Base-by-base conservation (phyloP, 139 green algal species). In the Tetratostichococcus sp. region DNA sequence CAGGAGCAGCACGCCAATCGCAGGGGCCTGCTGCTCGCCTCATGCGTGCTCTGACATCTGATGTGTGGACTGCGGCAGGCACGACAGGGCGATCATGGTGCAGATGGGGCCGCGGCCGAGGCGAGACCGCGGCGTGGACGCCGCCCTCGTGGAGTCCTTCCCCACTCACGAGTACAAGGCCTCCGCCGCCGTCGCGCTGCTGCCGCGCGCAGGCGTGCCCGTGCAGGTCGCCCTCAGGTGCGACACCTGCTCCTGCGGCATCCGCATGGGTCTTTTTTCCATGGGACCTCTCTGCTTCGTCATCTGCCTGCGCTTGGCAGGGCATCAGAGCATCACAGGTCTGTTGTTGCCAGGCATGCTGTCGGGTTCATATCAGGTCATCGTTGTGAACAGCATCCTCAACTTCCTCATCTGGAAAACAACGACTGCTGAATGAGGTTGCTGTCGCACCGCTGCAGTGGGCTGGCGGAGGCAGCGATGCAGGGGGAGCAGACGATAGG, bases 11-110 rank as follows among this genome's bases (percentile, higher is more conserved):
- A n/a, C n/a, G n/a, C n/a, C n/a, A n/a, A n/a, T n/a, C n/a, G n/a
- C n/a, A n/a, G n/a, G n/a, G n/a, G n/a, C n/a, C n/a, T n/a, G n/a
- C n/a, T n/a, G n/a, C n/a, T n/a, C n/a, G n/a, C n/a, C n/a, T n/a
- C n/a, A n/a, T n/a, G n/a, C n/a, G n/a, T 85, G 43, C 83, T 89
- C 35, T 86, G 80, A 76, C 75, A 89, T 4, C 30, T 83, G 19
- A 81, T 87, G 83, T 2, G n/a, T 83, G 35, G 26, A 85, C 42
- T 35, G 84, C 39, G 76, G 50, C 50, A 62, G 50, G 50, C 50
- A 26, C 11, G 50, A 62, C 50, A 62, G 50, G 50, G 50, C 50
- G 19, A 17, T 17, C 17, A 62, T 62, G 50, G 50, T 62, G 50
- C 50, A 62, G 50, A 25, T 62, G 50, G 50, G 50, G 50, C 50